A percentile compares a stretch with the other conserved stretches of the same genome.
Conservation (phyloP, 208 protist species). For the Leishmania lainsoni region DNA sequence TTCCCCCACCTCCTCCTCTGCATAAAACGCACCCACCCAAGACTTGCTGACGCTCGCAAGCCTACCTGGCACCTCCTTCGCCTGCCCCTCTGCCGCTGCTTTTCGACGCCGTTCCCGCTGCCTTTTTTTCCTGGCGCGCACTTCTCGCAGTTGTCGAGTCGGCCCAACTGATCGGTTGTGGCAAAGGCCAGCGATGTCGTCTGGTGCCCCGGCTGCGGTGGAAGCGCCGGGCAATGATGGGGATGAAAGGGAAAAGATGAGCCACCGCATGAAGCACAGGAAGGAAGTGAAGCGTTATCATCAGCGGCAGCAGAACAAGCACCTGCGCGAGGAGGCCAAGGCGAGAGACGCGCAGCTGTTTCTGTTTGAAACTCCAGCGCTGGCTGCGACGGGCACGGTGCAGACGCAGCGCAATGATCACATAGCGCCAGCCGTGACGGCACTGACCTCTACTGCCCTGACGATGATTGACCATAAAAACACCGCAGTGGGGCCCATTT, state of each 20-base stretch:
- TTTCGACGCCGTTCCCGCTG: not conserved
- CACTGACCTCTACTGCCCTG: not conserved
- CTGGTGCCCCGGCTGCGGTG: not conserved
- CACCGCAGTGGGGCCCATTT: not conserved
- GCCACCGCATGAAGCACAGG: slow-evolving; percentile 58
- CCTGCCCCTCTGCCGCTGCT: not conserved
- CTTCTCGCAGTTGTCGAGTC: not conserved
- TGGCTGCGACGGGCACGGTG: not conserved
- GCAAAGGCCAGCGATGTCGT: not conserved
- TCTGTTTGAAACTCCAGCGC: slow-evolving; percentile 27
- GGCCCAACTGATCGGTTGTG: not conserved
- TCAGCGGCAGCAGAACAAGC: slow-evolving; percentile 49
- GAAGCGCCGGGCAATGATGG: not conserved
- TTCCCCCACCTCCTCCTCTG: not conserved
- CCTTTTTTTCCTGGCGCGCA: not conserved
- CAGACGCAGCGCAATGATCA: not conserved
- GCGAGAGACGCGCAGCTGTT: slow-evolving; percentile 61
- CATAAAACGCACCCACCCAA: not conserved
- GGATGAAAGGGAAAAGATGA: not conserved
- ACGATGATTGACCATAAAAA: not conserved
- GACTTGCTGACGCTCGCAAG: not conserved
- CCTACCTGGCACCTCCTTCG: not conserved
- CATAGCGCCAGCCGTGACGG: not conserved
- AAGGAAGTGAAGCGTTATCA: slow-evolving; percentile 79
- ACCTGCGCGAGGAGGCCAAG: slow-evolving; percentile 43